phyloP scores from a whole-genome alignment of 495 filamentous ascomycete genomes.

The Cenococcum geophilum region DNA sequence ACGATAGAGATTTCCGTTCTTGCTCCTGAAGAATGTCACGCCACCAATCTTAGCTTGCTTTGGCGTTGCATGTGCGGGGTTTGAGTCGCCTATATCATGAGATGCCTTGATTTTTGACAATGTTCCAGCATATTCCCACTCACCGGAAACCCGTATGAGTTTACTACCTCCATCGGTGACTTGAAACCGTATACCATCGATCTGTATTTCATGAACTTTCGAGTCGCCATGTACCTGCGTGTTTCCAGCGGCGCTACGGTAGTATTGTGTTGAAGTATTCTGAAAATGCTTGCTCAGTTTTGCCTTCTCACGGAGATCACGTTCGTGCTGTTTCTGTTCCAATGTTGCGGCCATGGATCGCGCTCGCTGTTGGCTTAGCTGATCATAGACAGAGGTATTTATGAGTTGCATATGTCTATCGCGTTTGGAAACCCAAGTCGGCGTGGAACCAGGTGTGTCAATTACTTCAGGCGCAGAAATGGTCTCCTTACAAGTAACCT shows the following conservation, averaged over 20 bases:
- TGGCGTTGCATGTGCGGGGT: constrained; percentile 51
- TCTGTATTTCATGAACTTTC: constrained; percentile 56
- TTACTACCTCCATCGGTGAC: constrained; percentile 79
- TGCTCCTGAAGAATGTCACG: constrained; percentile 81
- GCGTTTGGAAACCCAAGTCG: constrained; percentile 67
- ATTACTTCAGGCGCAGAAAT: background rate
- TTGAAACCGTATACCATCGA: constrained; percentile 72
- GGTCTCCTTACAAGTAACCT: background rate
- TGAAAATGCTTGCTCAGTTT: constrained; percentile 43
- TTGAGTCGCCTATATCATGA: constrained; percentile 2
- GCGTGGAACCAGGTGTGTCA: background rate
- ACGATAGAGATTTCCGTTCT: constrained; percentile 84
- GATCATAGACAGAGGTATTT: constrained; percentile 75
- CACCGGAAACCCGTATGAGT: constrained; percentile 44
- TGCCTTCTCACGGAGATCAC: constrained; percentile 50
- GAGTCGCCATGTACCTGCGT: background rate
- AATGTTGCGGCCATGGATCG: constrained; percentile 69
- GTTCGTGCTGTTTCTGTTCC: constrained; percentile 52
- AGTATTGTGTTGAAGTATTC: constrained; percentile 20
- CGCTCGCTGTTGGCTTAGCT: constrained; percentile 60
- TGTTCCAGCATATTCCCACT: constrained; percentile 60
- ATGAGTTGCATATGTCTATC: constrained; percentile 88
- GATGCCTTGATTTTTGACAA: background rate
- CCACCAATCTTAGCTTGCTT: constrained; percentile 73
- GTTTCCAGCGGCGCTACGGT: constrained; percentile 27